Conservation (phyloP, 2,329 filamentous ascomycete genomes). For the Rhynchosporium graminicola region DNA sequence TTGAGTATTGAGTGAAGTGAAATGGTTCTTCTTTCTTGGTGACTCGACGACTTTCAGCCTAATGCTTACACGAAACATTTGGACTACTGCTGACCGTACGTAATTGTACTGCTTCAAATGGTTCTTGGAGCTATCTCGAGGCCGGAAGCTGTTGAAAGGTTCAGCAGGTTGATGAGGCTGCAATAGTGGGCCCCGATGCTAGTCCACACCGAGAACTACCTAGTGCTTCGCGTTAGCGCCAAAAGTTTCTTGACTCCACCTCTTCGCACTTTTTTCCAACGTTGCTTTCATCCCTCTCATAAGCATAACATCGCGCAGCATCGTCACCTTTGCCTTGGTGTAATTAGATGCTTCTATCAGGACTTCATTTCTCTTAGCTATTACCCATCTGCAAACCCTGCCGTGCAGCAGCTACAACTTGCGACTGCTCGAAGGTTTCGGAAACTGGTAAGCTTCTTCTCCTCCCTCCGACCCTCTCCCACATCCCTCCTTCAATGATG, state of each 20-base stretch:
- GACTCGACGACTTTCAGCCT: too few relatives aligned
- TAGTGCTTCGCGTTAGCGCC: not conserved
- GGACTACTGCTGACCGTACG: too few relatives aligned
- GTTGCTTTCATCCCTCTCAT: not conserved
- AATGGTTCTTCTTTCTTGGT: too few relatives aligned
- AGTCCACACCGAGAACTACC: not conserved
- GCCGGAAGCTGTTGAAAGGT: too few relatives aligned
- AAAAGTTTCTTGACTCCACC: constrained; percentile 9
- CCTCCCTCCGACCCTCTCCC: constrained; percentile 5
- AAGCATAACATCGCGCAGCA: constrained; percentile 5
- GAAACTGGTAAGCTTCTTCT: not conserved
- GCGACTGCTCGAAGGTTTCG: not conserved
- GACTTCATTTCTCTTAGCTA: not conserved
- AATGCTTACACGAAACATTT: too few relatives aligned
- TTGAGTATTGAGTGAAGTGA: too few relatives aligned
- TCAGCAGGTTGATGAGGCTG: not conserved
- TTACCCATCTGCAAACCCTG: not conserved
- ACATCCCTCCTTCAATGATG: constrained; percentile 47
- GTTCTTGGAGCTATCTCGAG: too few relatives aligned
- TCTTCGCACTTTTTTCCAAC: constrained; percentile 3
- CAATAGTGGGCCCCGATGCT: not conserved
- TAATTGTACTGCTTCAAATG: too few relatives aligned
- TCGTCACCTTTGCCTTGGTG: not conserved
- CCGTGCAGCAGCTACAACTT: not conserved
- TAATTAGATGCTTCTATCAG: not conserved